Evolutionary conservation across 306 rosid species (phyloP).

Genomic region (Lupinus albus): DNA sequence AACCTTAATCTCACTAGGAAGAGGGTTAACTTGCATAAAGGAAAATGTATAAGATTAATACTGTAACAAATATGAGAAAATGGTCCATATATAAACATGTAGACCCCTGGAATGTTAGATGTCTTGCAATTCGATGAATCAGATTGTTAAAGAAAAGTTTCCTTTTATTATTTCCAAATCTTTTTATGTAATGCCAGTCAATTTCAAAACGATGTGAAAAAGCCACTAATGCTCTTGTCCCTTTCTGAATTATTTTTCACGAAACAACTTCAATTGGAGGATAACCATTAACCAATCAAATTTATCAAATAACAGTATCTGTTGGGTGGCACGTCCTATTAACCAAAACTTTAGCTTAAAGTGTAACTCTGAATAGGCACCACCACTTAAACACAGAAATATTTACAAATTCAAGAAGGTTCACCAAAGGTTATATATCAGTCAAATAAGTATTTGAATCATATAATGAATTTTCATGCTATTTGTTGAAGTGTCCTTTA

Average conservation of each 20-base stretch:
- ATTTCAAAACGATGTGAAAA: slow-evolving; percentile 28
- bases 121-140: background rate
- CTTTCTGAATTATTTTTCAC: slow-evolving; percentile 32
- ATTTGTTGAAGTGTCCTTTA: slow-evolving; percentile 45
- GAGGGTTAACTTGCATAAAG: background rate
- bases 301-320: slow-evolving; percentile 32
- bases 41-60: background rate
- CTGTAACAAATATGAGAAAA: background rate
- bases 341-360: slow-evolving; percentile 68
- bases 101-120: background rate
- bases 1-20: too few species aligned
- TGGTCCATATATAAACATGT: background rate
- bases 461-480: slow-evolving; percentile 22
- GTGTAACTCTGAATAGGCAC: slow-evolving; percentile 51
- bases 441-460: slow-evolving; percentile 47
- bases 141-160: background rate
- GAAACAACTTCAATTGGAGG: slow-evolving; percentile 37
- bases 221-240: slow-evolving; percentile 34
- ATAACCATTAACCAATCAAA: slow-evolving; percentile 35
- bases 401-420: slow-evolving; percentile 14
- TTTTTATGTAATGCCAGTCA: slow-evolving; percentile 39
- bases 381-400: slow-evolving; percentile 2
- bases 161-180: slow-evolving; percentile 6
- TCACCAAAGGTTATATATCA: slow-evolving; percentile 18
- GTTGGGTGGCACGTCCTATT: slow-evolving; percentile 69